phyloP scores from a whole-genome alignment of 371 early-diverging fungal genomes.

The Phascolomyces articulosus region DNA sequence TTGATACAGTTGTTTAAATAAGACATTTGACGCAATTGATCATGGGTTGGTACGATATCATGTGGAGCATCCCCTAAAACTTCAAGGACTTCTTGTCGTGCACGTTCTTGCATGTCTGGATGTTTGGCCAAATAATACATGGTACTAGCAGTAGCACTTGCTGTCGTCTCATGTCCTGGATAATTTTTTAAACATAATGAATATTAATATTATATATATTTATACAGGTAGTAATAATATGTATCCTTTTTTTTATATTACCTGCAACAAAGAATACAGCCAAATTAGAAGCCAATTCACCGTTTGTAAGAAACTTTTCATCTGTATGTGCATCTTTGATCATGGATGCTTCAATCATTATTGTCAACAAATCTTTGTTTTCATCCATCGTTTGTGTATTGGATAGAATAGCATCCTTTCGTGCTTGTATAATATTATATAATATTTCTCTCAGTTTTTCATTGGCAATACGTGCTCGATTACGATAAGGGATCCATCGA shows the following conservation, averaged over 20 bases:
- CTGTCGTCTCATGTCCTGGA: slow-evolving; percentile 53
- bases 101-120: slow-evolving; percentile 47
- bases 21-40: slow-evolving; percentile 42
- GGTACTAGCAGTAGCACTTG: slow-evolving; percentile 42
- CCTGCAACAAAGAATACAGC: slow-evolving; percentile 44
- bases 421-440: slow-evolving; percentile 17
- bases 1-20: slow-evolving; percentile 49
- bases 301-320: slow-evolving; percentile 7
- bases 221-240: background rate
- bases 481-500: slow-evolving; percentile 23
- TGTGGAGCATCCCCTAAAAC: slow-evolving; percentile 47
- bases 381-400: background rate
- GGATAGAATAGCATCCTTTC: slow-evolving; percentile 12
- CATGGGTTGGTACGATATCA: slow-evolving; percentile 43
- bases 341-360: slow-evolving; percentile 26
- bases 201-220: too few relatives aligned
- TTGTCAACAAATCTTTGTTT: slow-evolving; percentile 26
- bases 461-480: slow-evolving; percentile 5
- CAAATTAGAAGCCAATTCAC: slow-evolving; percentile 21
- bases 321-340: background rate
- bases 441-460: slow-evolving; percentile 16
- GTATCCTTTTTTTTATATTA: background rate
- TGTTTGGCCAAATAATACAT: slow-evolving; percentile 38
- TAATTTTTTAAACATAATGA: too few relatives aligned
- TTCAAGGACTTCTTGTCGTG: slow-evolving; percentile 49